Evolutionary conservation across 2,329 filamentous ascomycete species (phyloP).

Genomic region (Dactylellina leptospora): DNA sequence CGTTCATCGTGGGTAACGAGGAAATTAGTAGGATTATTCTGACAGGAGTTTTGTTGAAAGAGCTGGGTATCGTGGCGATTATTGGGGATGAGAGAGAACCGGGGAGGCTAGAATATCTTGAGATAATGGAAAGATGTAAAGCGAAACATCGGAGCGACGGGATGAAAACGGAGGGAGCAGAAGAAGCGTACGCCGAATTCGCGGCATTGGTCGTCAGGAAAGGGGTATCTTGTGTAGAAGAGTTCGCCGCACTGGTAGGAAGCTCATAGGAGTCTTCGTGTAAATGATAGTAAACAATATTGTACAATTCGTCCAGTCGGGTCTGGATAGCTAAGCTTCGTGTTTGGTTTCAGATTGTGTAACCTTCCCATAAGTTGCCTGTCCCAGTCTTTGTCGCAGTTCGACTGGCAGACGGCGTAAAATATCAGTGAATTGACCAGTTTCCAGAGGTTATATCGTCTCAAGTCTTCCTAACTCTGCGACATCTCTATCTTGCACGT

Average conservation of each 20-base stretch:
- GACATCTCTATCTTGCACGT: background rate
- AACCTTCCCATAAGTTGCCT: too few species aligned
- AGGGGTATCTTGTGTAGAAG: conserved; percentile 10
- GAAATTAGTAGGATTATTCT: conserved; percentile 46
- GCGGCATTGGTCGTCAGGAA: conserved; percentile 35
- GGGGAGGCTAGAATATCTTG: conserved; percentile 24
- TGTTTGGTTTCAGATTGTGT: too few species aligned
- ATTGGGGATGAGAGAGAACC: conserved; percentile 20
- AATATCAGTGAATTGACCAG: too few species aligned
- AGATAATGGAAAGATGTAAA: conserved; percentile 20
- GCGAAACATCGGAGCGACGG: conserved; percentile 7
- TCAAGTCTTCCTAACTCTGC: background rate
- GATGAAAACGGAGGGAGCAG: background rate
- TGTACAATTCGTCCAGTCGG: too few species aligned
- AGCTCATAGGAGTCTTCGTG: conserved; percentile 9
- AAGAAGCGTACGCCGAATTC: conserved; percentile 37
- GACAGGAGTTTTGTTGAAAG: conserved; percentile 32
- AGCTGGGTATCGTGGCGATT: conserved; percentile 22
- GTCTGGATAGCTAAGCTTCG: too few species aligned
- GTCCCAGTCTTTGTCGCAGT: too few species aligned
- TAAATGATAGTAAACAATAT: too few species aligned
- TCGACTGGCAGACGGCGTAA: too few species aligned
- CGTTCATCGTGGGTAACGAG: conserved; percentile 32
- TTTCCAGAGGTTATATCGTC: too few species aligned
- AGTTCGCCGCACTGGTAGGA: conserved; percentile 31